phyloP scores from a whole-genome alignment of 306 rosid species.

The Lathyrus oleraceus region DNA sequence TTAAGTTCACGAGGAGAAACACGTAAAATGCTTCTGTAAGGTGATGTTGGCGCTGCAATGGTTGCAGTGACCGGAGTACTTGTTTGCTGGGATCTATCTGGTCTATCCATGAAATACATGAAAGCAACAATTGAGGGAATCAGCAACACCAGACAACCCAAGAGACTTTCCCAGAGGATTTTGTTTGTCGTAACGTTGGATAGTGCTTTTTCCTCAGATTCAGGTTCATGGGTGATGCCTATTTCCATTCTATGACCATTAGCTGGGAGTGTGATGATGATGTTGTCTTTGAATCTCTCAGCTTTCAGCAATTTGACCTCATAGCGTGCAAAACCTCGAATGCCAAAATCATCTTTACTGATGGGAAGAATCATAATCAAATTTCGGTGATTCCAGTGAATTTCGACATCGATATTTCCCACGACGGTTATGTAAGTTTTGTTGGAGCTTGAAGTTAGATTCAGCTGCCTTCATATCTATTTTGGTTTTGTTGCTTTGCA shows the following conservation, averaged over 20 bases:
- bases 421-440: constrained; percentile 71
- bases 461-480: constrained; percentile 50
- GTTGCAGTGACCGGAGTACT: constrained; percentile 43
- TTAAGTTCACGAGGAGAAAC: constrained; percentile 13
- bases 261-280: constrained; percentile 73
- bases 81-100: constrained; percentile 51
- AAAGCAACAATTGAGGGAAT: constrained; percentile 41
- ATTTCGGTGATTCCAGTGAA: constrained; percentile 57
- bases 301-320: constrained; percentile 65
- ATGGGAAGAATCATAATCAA: constrained; percentile 48
- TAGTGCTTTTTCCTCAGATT: constrained; percentile 46
- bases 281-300: constrained; percentile 63
- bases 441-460: constrained; percentile 65
- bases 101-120: constrained; percentile 47
- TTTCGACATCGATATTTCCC: constrained; percentile 86
- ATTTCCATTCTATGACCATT: constrained; percentile 81
- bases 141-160: constrained; percentile 48
- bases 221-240: constrained; percentile 58
- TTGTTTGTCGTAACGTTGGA: constrained; percentile 28
- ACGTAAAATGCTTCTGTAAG: constrained; percentile 47
- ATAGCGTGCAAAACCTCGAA: constrained; percentile 64
- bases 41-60: constrained; percentile 56
- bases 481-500: not conserved
- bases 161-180: constrained; percentile 45
- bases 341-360: constrained; percentile 64